phyloP scores from a whole-genome alignment of 768 basidiomycete genomes.

The Termitomyces sp. region DNA sequence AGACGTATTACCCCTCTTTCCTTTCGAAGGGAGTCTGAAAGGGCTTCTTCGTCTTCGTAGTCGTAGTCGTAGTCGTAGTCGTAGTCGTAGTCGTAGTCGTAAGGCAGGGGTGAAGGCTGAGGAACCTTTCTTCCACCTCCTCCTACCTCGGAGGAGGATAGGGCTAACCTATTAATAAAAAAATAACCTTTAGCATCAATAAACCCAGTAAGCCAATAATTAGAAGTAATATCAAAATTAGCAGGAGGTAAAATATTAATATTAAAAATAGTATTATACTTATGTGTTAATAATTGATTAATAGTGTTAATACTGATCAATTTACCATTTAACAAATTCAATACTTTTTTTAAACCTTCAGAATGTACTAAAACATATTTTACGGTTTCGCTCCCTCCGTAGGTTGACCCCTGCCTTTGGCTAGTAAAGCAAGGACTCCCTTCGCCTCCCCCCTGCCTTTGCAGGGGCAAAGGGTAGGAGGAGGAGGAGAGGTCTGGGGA shows the following conservation, averaged over 20 bases:
- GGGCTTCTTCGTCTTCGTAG: no score
- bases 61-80: no score
- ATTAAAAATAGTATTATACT: neutral
- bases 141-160: neutral
- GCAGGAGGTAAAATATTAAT: neutral
- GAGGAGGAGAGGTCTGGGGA: no score
- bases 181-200: neutral
- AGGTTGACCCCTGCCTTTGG: no score
- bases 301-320: neutral
- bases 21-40: no score
- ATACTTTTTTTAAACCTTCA: neutral
- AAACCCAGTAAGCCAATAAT: neutral
- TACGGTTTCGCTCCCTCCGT: neutral
- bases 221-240: constrained; percentile 1
- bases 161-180: neutral
- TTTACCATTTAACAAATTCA: constrained; percentile 1
- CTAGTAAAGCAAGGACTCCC: no score
- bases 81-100: no score
- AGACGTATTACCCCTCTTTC: no score
- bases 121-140: no score
- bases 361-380: neutral
- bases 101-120: no score
- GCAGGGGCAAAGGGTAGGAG: no score
- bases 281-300: neutral
- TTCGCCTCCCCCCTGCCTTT: no score